phyloP scores from a whole-genome alignment of 208 protist genomes.

The Novymonas esmeraldas region DNA sequence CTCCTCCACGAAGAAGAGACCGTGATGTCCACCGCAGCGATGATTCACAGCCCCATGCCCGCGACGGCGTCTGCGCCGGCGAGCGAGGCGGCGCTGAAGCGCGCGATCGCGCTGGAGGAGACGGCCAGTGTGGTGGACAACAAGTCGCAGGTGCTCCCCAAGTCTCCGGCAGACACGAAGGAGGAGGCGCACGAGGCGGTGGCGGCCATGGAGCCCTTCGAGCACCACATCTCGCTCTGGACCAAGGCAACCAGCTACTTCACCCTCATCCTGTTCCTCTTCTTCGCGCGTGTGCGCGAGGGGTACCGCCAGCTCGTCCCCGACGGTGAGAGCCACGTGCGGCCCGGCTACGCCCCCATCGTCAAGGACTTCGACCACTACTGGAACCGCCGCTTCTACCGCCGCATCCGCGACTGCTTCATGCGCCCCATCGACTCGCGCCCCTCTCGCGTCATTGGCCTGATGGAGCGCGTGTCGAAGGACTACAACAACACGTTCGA shows the following conservation, averaged over 20 bases:
- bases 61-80: constrained; percentile 6
- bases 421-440: constrained; percentile 92
- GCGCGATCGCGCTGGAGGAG: constrained; percentile 22
- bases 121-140: constrained; percentile 25
- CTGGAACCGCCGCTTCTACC: constrained; percentile 94
- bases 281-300: constrained; percentile 59
- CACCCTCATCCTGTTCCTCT: constrained; percentile 55
- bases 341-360: constrained; percentile 94
- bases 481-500: constrained; percentile 89
- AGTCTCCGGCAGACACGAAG: constrained; percentile 16
- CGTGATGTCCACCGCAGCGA: constrained; percentile 14
- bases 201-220: constrained; percentile 27
- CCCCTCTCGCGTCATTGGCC: constrained; percentile 92
- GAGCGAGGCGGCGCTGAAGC: constrained; percentile 30
- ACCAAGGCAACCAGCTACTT: constrained; percentile 61
- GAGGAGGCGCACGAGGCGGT: constrained; percentile 3
- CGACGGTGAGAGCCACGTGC: constrained; percentile 21
- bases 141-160: constrained; percentile 25
- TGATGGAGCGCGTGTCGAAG: constrained; percentile 90
- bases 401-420: constrained; percentile 91
- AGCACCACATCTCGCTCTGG: constrained; percentile 43
- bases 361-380: constrained; percentile 95
- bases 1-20: neutral
- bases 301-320: constrained; percentile 61
- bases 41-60: constrained; percentile 20